A percentile compares a stretch with the other conserved stretches of the same genome.
These are phyloP conservation scores for Ceratocystis cacaofunesta DNA, from an alignment of 2,329 filamentous ascomycete genomes.

Conservation along the genomic window DNA sequence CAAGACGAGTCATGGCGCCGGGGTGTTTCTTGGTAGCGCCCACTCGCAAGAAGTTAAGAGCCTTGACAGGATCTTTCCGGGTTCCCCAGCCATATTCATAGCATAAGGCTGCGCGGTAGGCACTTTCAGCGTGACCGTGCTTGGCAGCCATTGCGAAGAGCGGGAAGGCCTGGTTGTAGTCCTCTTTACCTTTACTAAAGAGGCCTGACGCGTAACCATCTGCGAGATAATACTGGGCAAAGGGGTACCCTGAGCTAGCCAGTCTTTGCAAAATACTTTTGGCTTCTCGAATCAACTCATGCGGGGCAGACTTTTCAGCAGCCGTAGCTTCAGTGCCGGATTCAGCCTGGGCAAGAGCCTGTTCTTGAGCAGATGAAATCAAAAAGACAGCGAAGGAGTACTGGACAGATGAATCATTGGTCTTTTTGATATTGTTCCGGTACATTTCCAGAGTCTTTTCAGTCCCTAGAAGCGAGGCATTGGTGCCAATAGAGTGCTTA, in stretches of 20 bases:
- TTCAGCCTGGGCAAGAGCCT: constrained; percentile 42
- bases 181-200: constrained; percentile 87
- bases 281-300: constrained; percentile 69
- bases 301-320: constrained; percentile 36
- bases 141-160: constrained; percentile 89
- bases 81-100: constrained; percentile 98
- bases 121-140: constrained; percentile 92
- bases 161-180: constrained; percentile 81
- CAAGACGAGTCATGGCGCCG: constrained; percentile 83
- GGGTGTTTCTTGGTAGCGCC: constrained; percentile 90
- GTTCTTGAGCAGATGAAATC: constrained; percentile 74
- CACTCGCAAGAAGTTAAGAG: constrained; percentile 81
- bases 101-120: constrained; percentile 81
- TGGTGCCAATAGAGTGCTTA: constrained; percentile 65
- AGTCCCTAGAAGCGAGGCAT: constrained; percentile 78
- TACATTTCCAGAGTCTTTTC: constrained; percentile 98
- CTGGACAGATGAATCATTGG: constrained; percentile 74
- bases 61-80: constrained; percentile 76
- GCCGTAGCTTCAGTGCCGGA: constrained; percentile 23
- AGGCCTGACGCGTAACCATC: constrained; percentile 89
- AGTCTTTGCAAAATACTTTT: constrained; percentile 77
- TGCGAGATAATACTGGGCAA: constrained; percentile 92
- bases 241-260: constrained; percentile 78
- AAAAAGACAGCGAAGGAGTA: constrained; percentile 96
- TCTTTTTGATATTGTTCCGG: constrained; percentile 91